Conservation (phyloP, 345 rosid species). For the Lepidium africanum region DNA sequence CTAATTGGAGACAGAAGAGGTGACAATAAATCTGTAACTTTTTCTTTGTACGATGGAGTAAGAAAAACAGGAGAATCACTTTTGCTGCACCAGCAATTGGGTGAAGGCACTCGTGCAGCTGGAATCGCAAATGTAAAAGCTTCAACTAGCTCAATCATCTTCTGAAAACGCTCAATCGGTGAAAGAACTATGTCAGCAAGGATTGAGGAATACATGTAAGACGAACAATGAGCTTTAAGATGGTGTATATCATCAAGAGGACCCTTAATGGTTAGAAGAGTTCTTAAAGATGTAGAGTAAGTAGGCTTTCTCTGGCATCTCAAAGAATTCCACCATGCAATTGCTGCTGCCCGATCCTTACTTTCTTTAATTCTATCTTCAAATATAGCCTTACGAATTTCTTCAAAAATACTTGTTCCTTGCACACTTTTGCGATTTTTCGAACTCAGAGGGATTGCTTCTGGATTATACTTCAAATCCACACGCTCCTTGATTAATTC, state of each 20-base stretch:
- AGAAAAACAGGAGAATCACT: conserved; percentile 50
- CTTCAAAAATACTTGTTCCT: conserved; percentile 79
- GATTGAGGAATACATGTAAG: conserved; percentile 59
- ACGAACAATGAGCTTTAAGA: conserved; percentile 39
- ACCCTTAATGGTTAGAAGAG: conserved; percentile 49
- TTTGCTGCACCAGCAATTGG: conserved; percentile 86
- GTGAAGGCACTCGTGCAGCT: conserved; percentile 78
- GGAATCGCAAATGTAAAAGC: conserved; percentile 93
- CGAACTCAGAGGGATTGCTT: conserved; percentile 34
- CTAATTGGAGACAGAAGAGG: conserved; percentile 82
- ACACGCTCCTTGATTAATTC: conserved; percentile 48
- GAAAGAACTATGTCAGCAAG: conserved; percentile 82
- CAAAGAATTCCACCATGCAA: conserved; percentile 99
- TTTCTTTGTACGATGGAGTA: conserved; percentile 47
- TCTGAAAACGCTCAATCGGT: conserved; percentile 79
- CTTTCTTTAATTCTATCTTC: conserved; percentile 75
- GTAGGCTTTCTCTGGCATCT: conserved; percentile 81
- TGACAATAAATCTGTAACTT: conserved; percentile 56
- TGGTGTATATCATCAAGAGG: conserved; percentile 51
- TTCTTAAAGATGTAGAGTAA: conserved; percentile 62
- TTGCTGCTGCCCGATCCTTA: conserved; percentile 66
- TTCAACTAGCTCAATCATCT: conserved; percentile 70
- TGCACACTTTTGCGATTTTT: conserved; percentile 33
- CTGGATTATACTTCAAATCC: conserved; percentile 31
- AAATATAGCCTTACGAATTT: conserved; percentile 62